Evolutionary conservation across 1,284 basidiomycete species (phyloP).

Genomic region (Wallemia hederae): DNA sequence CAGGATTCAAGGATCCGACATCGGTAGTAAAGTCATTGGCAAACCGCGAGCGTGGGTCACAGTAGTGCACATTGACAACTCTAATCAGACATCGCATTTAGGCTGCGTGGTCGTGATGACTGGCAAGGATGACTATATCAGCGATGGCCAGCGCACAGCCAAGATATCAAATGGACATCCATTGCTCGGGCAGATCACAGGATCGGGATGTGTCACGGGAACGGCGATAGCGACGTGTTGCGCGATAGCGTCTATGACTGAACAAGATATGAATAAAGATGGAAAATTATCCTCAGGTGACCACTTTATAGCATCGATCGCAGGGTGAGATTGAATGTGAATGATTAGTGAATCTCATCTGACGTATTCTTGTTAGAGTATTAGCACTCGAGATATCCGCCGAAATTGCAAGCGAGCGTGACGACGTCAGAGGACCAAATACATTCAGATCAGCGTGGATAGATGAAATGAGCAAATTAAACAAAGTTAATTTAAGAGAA

Average conservation of each 20-base stretch:
- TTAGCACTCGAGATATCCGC: slow-evolving; percentile 56
- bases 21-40: slow-evolving; percentile 41
- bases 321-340: slow-evolving; percentile 31
- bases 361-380: slow-evolving; percentile 22
- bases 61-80: too few relatives aligned
- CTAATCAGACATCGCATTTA: slow-evolving; percentile 15
- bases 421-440: slow-evolving; percentile 49
- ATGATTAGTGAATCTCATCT: too few relatives aligned
- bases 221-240: slow-evolving; percentile 46
- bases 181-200: slow-evolving; percentile 52
- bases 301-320: slow-evolving; percentile 40
- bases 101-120: slow-evolving; percentile 59
- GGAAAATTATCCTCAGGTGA: slow-evolving; percentile 32
- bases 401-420: slow-evolving; percentile 39
- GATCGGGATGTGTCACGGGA: slow-evolving; percentile 67
- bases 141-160: slow-evolving; percentile 43
- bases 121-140: slow-evolving; percentile 56
- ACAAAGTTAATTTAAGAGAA: not conserved
- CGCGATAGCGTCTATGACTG: slow-evolving; percentile 17
- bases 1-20: slow-evolving; percentile 43
- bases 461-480: slow-evolving; percentile 41
- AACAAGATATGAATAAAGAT: slow-evolving; percentile 11
- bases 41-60: slow-evolving; percentile 33
- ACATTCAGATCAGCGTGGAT: slow-evolving; percentile 66
- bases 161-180: slow-evolving; percentile 44